Evolutionary conservation across 2,329 filamentous ascomycete genomes (phyloP).

Genomic region (Monosporascus sp.): DNA sequence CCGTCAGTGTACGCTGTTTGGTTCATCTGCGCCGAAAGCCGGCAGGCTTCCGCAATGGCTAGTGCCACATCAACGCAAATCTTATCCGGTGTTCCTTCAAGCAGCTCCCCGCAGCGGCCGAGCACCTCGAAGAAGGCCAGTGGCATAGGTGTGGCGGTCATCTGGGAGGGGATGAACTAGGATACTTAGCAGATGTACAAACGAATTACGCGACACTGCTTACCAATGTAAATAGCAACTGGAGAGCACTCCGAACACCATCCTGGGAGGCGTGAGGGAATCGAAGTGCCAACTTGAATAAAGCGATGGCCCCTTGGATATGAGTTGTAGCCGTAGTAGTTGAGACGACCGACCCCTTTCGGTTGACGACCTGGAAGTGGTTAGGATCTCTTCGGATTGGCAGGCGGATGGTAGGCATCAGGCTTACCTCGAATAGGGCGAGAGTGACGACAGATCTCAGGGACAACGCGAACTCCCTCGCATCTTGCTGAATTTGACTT

Average conservation of each 20-base stretch:
- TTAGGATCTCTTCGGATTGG: constrained; percentile 8
- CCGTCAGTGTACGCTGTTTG: constrained; percentile 32
- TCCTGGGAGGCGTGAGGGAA: constrained; percentile 31
- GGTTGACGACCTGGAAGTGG: constrained; percentile 26
- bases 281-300: constrained; percentile 45
- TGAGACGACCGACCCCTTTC: constrained; percentile 40
- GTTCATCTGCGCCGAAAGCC: constrained; percentile 31
- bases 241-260: constrained; percentile 47
- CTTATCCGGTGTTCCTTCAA: constrained; percentile 27
- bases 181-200: constrained; percentile 2
- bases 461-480: constrained; percentile 34
- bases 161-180: constrained; percentile 41
- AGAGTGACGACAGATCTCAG: constrained; percentile 51
- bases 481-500: constrained; percentile 23
- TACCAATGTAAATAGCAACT: constrained; percentile 53
- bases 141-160: constrained; percentile 34
- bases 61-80: constrained; percentile 36
- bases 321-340: constrained; percentile 51
- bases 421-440: constrained; percentile 54
- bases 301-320: constrained; percentile 52
- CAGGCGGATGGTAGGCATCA: neutral
- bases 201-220: constrained; percentile 3
- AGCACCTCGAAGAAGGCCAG: constrained; percentile 38
- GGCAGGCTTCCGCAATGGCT: constrained; percentile 34
- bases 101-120: constrained; percentile 29